A percentile compares a stretch with the other conserved stretches of the same genome.
These are phyloP conservation scores for Pseudogymnoascus verrucosus DNA, from an alignment of 2,329 filamentous ascomycete genomes.

Conservation along the genomic window DNA sequence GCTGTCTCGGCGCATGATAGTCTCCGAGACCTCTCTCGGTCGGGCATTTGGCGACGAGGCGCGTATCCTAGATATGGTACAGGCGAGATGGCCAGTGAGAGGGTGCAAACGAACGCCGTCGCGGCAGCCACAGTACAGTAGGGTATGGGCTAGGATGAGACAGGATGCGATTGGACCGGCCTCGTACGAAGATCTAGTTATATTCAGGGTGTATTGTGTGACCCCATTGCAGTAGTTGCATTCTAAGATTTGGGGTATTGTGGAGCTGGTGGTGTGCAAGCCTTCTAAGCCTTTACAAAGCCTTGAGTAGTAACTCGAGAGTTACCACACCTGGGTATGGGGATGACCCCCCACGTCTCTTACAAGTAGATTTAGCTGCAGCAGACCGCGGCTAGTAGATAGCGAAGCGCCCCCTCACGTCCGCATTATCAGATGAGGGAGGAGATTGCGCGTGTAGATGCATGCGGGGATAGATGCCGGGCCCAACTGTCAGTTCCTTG, in stretches of 20 bases:
- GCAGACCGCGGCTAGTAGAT: not conserved
- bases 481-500: not conserved
- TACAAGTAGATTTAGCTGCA: too few species aligned
- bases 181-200: not conserved
- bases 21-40: not conserved
- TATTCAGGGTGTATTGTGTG: not conserved
- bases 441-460: not conserved
- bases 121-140: not conserved
- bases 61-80: not conserved
- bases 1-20: not conserved
- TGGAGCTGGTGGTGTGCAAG: not conserved
- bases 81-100: not conserved
- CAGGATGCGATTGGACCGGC: not conserved
- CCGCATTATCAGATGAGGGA: not conserved
- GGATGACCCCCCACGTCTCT: too few species aligned
- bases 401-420: conserved; percentile 5
- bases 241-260: not conserved
- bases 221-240: not conserved
- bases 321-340: not conserved
- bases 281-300: not conserved
- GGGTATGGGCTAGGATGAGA: not conserved
- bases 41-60: not conserved
- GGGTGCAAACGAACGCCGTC: not conserved
- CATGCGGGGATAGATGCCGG: not conserved
- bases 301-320: not conserved